Conservation (phyloP, 176 grass and related monocot species). For the Thalia dealbata region DNA sequence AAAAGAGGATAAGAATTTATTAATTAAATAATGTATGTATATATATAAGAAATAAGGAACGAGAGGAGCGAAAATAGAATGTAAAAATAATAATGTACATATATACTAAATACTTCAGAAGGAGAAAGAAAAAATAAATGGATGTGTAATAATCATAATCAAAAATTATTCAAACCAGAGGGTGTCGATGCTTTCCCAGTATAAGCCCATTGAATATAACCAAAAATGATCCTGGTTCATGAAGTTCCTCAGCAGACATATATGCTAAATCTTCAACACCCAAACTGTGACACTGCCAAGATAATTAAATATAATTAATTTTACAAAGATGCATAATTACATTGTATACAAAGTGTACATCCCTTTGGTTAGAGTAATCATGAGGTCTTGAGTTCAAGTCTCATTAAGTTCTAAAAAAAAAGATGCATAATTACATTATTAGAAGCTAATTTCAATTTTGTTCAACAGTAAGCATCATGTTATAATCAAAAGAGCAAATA, state of each 20-base stretch:
- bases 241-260: constrained; percentile 80
- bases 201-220: constrained; percentile 96
- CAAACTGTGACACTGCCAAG: constrained; percentile 68
- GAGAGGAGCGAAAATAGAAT: no score
- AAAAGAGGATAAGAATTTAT: no score
- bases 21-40: no score
- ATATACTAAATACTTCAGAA: no score
- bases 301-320: constrained; percentile 16
- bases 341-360: no score
- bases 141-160: no score
- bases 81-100: no score
- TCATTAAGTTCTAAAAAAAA: no score
- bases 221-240: constrained; percentile 72
- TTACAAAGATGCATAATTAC: background rate
- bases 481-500: background rate
- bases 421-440: background rate
- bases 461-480: background rate
- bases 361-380: no score
- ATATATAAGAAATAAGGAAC: no score
- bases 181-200: constrained; percentile 77
- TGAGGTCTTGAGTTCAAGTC: no score
- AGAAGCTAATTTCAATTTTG: background rate
- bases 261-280: constrained; percentile 69
- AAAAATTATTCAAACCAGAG: constrained; percentile 55
- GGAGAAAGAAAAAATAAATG: no score